Evolutionary conservation across 208 protist species (phyloP).

Genomic region (Crithidia fasciculata): DNA sequence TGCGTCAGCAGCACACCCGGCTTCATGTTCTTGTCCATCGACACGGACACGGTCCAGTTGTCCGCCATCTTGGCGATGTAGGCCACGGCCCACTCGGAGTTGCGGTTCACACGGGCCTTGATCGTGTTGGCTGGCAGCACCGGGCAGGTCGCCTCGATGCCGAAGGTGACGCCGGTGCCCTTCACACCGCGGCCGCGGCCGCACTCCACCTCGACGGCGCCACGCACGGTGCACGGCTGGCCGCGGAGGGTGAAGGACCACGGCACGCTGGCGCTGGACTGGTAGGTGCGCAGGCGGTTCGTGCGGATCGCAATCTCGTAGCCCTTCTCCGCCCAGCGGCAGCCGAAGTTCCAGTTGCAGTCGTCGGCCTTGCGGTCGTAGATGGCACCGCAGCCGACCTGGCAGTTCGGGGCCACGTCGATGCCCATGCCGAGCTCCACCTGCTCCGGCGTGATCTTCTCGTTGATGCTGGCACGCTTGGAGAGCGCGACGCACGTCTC

Average conservation of each 20-base stretch:
- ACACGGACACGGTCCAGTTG: conserved; percentile 73
- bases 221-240: conserved; percentile 38
- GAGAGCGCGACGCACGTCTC: conserved; percentile 40
- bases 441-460: conserved; percentile 62
- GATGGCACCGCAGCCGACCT: conserved; percentile 62
- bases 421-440: conserved; percentile 70
- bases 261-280: conserved; percentile 54
- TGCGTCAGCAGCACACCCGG: conserved; percentile 73
- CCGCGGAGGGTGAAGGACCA: conserved; percentile 36
- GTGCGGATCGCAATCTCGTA: conserved; percentile 60
- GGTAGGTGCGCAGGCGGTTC: conserved; percentile 53
- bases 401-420: conserved; percentile 52
- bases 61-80: conserved; percentile 75
- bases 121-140: conserved; percentile 68
- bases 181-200: conserved; percentile 27
- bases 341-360: conserved; percentile 72
- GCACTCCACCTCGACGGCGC: conserved; percentile 57
- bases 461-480: conserved; percentile 62
- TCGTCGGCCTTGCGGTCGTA: conserved; percentile 61
- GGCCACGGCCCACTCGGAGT: conserved; percentile 58
- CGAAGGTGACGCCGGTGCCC: conserved; percentile 40
- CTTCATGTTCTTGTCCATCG: conserved; percentile 66
- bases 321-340: conserved; percentile 54
- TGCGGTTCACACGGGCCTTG: conserved; percentile 68
- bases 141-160: conserved; percentile 59